Conservation (phyloP, 1,284 basidiomycete species). For the Sporisorium exsertum region DNA sequence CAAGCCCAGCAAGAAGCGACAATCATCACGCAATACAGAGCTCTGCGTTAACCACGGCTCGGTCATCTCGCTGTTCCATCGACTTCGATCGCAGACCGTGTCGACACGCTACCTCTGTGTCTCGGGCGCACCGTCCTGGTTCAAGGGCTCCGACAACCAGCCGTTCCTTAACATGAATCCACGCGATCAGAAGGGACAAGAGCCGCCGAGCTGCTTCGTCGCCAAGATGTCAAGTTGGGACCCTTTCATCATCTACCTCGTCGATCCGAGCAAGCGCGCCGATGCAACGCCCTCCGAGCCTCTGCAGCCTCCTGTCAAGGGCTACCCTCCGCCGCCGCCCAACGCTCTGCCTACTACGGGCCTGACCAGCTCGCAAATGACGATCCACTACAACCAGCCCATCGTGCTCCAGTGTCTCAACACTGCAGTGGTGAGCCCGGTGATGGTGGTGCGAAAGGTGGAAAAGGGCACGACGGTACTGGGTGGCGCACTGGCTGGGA, state of each 20-base stretch:
- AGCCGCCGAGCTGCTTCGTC: conserved; percentile 69
- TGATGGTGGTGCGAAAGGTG: conserved; percentile 91
- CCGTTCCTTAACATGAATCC: conserved; percentile 60
- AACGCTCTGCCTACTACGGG: conserved; percentile 84
- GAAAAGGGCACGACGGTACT: conserved; percentile 90
- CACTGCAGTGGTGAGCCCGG: conserved; percentile 90
- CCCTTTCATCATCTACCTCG: conserved; percentile 86
- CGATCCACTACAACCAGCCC: conserved; percentile 93
- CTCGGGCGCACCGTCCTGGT: conserved; percentile 77
- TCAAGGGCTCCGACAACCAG: conserved; percentile 64
- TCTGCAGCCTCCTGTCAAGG: conserved; percentile 65
- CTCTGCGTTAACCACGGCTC: conserved; percentile 94
- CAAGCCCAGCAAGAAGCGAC: conserved; percentile 82
- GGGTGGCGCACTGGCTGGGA: conserved; percentile 81
- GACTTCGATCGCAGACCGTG: conserved; percentile 79
- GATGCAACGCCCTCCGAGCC: conserved; percentile 81
- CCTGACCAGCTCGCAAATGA: conserved; percentile 81
- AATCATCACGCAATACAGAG: conserved; percentile 84
- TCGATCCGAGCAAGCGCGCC: conserved; percentile 80
- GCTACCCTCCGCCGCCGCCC: conserved; percentile 84
- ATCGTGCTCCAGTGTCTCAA: conserved; percentile 93
- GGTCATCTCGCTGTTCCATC: conserved; percentile 93
- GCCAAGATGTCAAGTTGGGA: conserved; percentile 74
- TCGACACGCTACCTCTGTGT: conserved; percentile 92
- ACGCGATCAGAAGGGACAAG: conserved; percentile 35